Base-by-base conservation (phyloP, 2,329 filamentous ascomycete species). In the Colletotrichum phormii region DNA sequence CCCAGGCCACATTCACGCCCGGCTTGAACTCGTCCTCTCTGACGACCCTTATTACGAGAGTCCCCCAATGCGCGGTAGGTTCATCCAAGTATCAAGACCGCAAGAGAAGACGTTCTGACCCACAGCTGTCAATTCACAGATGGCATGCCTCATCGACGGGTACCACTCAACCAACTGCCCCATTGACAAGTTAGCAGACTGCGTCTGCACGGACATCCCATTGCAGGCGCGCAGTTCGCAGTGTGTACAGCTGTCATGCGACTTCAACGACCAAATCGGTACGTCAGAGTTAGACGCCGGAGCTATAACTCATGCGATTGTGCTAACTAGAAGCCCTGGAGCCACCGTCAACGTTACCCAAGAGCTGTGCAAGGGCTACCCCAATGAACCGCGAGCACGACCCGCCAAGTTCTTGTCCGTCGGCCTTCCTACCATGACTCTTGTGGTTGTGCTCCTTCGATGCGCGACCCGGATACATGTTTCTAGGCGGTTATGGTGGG, bases 211-310 rank as follows among this genome's bases (percentile, higher is more conserved):
- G 5, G 64, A 74, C 59, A 62, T 60, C 4, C 22, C 62, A 0
- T 59, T 73, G 11, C 73, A 73, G 31, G 62, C 70, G 2, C 31
- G 13, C 2, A 58, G 64, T 18, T 67, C 73, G 8, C 58, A 54
- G 33, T 74, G 73, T 31, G 63, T 73, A 13, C 73, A 74, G 46
- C 54, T 8, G 6, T 73, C 70, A 13, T 74, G 73, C 65, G 7
- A 37, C 1, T 66, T 73, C 7, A 11, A 51, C 2, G 58, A 67
- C 2, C 73, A 74, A 57, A 42, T 70, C 12, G 18, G 73, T 73
- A 59, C 8, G 73, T 49, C 3, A 33, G 29, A 2, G 18, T 29
- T 11, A 33, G 31, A 22, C 4, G 26, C 24, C 4, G 4, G 3
- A 31, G 26, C 35, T 7, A 6, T n/a, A 8, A 4, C 18, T n/a